Evolutionary conservation across 495 filamentous ascomycete genomes (phyloP), one percentile per base, ranked within the genome.

Genomic region (Astrothelium subdiscretum): DNA sequence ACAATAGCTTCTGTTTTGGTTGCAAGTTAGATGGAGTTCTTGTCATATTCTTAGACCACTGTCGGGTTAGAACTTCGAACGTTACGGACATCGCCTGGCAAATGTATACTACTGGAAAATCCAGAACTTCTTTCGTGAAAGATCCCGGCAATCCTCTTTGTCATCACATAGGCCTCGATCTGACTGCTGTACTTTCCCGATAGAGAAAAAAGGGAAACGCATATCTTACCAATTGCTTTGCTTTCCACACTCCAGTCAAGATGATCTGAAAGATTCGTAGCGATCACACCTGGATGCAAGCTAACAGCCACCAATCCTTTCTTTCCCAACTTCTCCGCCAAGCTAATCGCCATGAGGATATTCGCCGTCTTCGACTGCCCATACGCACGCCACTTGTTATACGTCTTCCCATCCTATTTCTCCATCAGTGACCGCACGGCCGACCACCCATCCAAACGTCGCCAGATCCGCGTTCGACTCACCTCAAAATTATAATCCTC

Each of bases 401-500:
- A 65, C 0, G 35, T 38, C 35, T 38, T 1, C 8, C 35, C 35
- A 38, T 38, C 35, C 15, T 62, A 29, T 58, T 61, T 59, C 29
- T 61, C 58, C 29, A 58, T n/a, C 22, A 59, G 63, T 11, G 57
- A 24, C 24, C n/a, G n/a, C n/a, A n/a, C n/a, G n/a, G n/a, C n/a
- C n/a, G n/a, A n/a, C n/a, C n/a, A n/a, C n/a, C n/a, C n/a, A n/a
- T n/a, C n/a, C n/a, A n/a, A n/a, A n/a, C n/a, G n/a, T n/a, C n/a
- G n/a, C n/a, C n/a, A n/a, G n/a, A n/a, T n/a, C n/a, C n/a, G n/a
- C n/a, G n/a, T n/a, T n/a, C n/a, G 42, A 24, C 15, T 62, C 57
- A 31, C 63, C 65, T 72, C 67, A 63, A 75, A 78, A 61, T 73
- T 76, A 60, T 72, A 61, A 60, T 80, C 78, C 65, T 70, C 74